phyloP scores from a whole-genome alignment of 164 flowering plant genomes.

The Sextonia rubra region DNA sequence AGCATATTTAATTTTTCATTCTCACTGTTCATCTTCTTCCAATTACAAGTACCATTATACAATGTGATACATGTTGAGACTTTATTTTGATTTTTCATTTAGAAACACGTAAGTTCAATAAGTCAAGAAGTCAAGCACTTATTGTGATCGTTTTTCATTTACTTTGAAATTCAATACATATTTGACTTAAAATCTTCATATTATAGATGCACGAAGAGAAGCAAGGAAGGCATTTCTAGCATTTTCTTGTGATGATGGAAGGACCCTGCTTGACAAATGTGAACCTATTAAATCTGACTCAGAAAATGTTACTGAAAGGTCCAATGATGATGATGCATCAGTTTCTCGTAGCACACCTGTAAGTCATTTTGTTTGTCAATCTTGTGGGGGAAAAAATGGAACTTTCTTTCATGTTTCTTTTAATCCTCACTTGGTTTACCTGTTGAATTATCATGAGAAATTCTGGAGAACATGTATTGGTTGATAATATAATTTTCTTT shows the following conservation, averaged over 20 bases:
- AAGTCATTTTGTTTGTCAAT: conserved; percentile 19
- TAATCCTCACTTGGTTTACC: neutral
- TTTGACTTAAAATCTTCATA: conserved; percentile 2
- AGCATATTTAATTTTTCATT: no score
- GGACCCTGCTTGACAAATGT: conserved; percentile 19
- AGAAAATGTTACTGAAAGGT: conserved; percentile 23
- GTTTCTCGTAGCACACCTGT: conserved; percentile 62
- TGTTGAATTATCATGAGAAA: neutral
- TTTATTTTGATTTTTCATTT: no score
- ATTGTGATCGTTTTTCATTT: neutral
- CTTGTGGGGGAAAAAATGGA: neutral
- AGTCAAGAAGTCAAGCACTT: neutral
- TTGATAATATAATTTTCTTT: neutral
- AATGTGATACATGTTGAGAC: no score
- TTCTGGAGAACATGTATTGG: neutral
- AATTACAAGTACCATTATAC: no score
- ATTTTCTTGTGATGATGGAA: conserved; percentile 52
- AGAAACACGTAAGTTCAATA: no score
- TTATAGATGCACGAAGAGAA: conserved; percentile 74
- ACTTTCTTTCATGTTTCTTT: neutral
- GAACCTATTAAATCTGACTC: conserved; percentile 32
- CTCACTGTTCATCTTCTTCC: no score
- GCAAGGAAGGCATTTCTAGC: conserved; percentile 93
- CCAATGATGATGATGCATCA: conserved; percentile 27
- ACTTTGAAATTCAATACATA: neutral